A percentile compares a stretch with the other conserved stretches of the same genome.
Conservation (phyloP, 345 rosid species). For the Lepidium aucheri region DNA sequence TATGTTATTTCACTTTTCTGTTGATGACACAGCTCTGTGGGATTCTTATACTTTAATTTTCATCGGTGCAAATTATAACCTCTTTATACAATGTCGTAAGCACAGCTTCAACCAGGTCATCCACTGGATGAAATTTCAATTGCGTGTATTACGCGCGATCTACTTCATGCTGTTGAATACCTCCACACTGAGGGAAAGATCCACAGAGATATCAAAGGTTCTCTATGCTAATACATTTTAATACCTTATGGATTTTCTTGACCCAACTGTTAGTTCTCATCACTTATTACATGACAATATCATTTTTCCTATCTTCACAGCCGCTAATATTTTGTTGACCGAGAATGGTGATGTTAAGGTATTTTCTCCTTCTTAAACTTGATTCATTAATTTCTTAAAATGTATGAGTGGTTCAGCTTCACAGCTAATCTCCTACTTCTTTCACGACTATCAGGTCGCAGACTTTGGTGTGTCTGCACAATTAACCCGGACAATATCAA, state of each 20-base stretch:
- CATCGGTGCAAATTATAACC: slow-evolving; percentile 3
- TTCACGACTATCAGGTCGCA: slow-evolving; percentile 65
- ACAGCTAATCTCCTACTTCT: slow-evolving; percentile 18
- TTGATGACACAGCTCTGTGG: slow-evolving; percentile 7
- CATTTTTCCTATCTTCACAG: slow-evolving; percentile 43
- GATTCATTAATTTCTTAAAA: not conserved
- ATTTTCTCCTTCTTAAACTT: slow-evolving; percentile 17
- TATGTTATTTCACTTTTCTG: slow-evolving; percentile 43
- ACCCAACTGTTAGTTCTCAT: not conserved
- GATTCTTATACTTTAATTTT: not conserved
- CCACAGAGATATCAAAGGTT: slow-evolving; percentile 99
- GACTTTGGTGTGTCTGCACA: slow-evolving; percentile 99
- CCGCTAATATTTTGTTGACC: slow-evolving; percentile 87
- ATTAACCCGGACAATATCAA: slow-evolving; percentile 92
- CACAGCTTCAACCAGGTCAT: slow-evolving; percentile 89
- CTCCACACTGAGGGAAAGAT: slow-evolving; percentile 92
- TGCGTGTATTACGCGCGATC: slow-evolving; percentile 82
- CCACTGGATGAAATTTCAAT: slow-evolving; percentile 94
- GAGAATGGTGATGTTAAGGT: slow-evolving; percentile 99
- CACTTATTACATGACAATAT: slow-evolving; percentile 22
- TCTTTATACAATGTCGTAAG: slow-evolving; percentile 1
- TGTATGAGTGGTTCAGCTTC: not conserved
- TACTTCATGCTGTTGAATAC: slow-evolving; percentile 96
- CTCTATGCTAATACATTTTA: slow-evolving; percentile 1
- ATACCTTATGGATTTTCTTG: not conserved